phyloP scores from a whole-genome alignment of 2,329 filamentous ascomycete species.

The Plectosphaerella sp. region DNA sequence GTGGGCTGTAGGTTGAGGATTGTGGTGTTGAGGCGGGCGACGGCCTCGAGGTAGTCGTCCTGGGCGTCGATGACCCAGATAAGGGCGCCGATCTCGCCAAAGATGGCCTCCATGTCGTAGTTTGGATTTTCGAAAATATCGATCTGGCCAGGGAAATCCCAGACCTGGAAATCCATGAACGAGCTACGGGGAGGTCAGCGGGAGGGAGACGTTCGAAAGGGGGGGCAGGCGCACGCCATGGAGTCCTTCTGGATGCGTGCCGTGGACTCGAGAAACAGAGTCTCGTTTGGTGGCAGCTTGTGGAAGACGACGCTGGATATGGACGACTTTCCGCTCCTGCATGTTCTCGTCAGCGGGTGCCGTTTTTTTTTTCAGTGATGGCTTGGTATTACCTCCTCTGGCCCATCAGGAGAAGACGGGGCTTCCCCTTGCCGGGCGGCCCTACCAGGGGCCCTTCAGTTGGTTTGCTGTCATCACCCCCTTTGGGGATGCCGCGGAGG shows the following conservation, averaged over 20 bases:
- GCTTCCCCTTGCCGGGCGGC: constrained; percentile 61
- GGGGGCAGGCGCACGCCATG: constrained; percentile 67
- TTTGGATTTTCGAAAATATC: constrained; percentile 82
- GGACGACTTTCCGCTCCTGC: constrained; percentile 93
- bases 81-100: constrained; percentile 86
- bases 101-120: constrained; percentile 90
- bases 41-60: constrained; percentile 93
- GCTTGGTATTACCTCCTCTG: constrained; percentile 70
- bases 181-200: constrained; percentile 52
- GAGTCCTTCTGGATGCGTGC: constrained; percentile 91
- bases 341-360: background rate
- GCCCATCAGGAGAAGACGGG: constrained; percentile 88
- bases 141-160: constrained; percentile 94
- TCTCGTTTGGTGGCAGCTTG: constrained; percentile 94
- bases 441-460: constrained; percentile 36
- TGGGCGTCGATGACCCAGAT: constrained; percentile 99
- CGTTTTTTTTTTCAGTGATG: background rate
- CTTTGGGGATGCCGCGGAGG: constrained; percentile 42
- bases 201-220: background rate
- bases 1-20: constrained; percentile 84
- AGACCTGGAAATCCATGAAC: constrained; percentile 98
- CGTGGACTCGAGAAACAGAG: constrained; percentile 91
- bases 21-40: constrained; percentile 79
- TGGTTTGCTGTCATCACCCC: constrained; percentile 41
- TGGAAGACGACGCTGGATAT: constrained; percentile 99